Evolutionary conservation across 2,329 filamentous ascomycete genomes (phyloP).

Genomic region (Colletotrichum godetiae): DNA sequence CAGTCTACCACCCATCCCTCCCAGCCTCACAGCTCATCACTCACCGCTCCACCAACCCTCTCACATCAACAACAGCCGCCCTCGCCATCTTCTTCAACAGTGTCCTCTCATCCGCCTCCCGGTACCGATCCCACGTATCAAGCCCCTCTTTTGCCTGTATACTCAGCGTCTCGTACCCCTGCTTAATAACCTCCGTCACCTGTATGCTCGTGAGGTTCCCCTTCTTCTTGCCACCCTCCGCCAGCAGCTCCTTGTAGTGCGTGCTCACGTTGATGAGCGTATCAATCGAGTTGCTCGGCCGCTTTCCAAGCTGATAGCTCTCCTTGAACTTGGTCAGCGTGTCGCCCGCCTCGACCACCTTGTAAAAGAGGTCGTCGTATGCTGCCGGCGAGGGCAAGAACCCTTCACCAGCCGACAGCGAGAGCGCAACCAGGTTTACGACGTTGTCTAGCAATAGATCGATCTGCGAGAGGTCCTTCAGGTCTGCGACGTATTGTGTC

Average conservation of each 20-base stretch:
- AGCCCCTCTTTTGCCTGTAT: constrained; percentile 90
- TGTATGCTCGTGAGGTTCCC: constrained; percentile 83
- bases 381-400: constrained; percentile 89
- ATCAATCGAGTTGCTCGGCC: constrained; percentile 78
- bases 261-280: constrained; percentile 84
- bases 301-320: constrained; percentile 72
- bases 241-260: constrained; percentile 88
- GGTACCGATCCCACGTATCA: constrained; percentile 86
- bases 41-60: constrained; percentile 58
- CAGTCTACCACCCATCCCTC: neutral
- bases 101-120: constrained; percentile 86
- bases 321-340: constrained; percentile 84
- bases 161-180: constrained; percentile 93
- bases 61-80: constrained; percentile 74
- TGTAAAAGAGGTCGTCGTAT: constrained; percentile 99
- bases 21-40: neutral
- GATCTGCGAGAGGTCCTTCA: constrained; percentile 77
- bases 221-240: constrained; percentile 61
- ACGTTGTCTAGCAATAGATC: constrained; percentile 80
- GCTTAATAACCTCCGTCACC: constrained; percentile 92
- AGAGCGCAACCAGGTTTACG: constrained; percentile 85
- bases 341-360: constrained; percentile 92
- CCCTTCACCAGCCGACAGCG: constrained; percentile 86
- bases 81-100: constrained; percentile 89
- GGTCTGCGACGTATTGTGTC: constrained; percentile 83